Evolutionary conservation across 2,329 filamentous ascomycete genomes (phyloP).

Genomic region (Pochonia chlamydosporia): DNA sequence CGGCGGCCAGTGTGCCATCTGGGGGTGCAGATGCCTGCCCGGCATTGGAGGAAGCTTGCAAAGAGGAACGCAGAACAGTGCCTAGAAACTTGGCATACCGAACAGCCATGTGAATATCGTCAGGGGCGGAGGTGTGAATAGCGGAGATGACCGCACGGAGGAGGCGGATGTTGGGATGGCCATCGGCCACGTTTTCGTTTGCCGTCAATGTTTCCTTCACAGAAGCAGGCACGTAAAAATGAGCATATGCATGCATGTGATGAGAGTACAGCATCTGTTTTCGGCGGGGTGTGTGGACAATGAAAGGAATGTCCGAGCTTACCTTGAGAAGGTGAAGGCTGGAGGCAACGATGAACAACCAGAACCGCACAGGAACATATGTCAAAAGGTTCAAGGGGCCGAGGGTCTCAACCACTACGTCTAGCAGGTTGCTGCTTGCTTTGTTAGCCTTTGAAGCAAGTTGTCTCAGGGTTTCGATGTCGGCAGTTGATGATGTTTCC

Average conservation of each 20-base stretch:
- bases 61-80: conserved; percentile 6
- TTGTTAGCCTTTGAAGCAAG: neutral
- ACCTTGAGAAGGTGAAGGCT: conserved; percentile 11
- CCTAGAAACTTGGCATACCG: conserved; percentile 12
- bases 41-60: conserved; percentile 1
- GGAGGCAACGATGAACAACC: conserved; percentile 12
- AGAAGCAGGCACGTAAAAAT: neutral
- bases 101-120: conserved; percentile 13
- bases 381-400: conserved; percentile 4
- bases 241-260: no score
- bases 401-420: conserved; percentile 7
- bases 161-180: conserved; percentile 9
- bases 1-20: no score
- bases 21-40: no score
- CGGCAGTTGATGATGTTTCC: neutral
- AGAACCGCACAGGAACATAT: conserved; percentile 10
- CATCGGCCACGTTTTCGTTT: neutral
- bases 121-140: conserved; percentile 8
- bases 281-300: no score
- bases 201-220: conserved; percentile 8
- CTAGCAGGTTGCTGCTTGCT: conserved; percentile 4
- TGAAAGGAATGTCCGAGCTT: no score
- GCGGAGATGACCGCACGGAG: conserved; percentile 8
- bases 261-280: no score
- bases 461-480: neutral